Evolutionary conservation across 441 rosid species (phyloP), one percentile per base, ranked within the genome.

Genomic region (Isatis lusitanica): DNA sequence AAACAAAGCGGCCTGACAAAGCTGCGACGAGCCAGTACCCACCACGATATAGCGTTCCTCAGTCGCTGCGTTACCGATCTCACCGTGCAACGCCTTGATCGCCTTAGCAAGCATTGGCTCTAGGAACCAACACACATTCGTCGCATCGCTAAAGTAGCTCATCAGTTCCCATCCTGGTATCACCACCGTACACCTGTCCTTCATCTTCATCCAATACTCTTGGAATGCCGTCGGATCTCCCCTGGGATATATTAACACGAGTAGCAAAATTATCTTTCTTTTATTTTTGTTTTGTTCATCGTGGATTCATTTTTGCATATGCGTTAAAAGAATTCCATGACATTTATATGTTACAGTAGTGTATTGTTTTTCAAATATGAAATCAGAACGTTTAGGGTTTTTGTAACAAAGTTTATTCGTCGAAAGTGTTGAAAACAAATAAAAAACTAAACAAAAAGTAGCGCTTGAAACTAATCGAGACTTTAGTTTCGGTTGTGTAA

Each of bases 21-120:
- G 91, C 80, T 88, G 96, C 0, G 96, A 80, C 0, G 98, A 90
- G 31, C 98, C 98, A 0, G 87, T 90, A 35, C 98, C 97, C 53
- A 90, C 94, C 71, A 91, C 85, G 31, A 91, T 13, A 61, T 81
- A 74, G 4, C 83, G 75, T 43, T 75, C 94, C 9, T 86, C 87
- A 0, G 80, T 48, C 4, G 63, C 80, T 1, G 95, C 97, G 35
- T 94, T 94, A 6, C 95, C 88, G 9, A 90, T 83, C 21, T 53
- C 78, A 5, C 76, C 50, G 71, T 94, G 97, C 55, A 94, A 38
- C 24, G 83, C 64, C 77, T 83, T 78, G 83, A 94, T 87, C 9
- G 97, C 85, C 17, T 75, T 80, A 3, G 64, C 85, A 10, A 94
- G 88, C 57, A 78, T 80, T 18, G 91, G 89, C 75, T 78, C 85